Evolutionary conservation across 2,329 filamentous ascomycete species (phyloP).

Genomic region (Aspergillus sp.): DNA sequence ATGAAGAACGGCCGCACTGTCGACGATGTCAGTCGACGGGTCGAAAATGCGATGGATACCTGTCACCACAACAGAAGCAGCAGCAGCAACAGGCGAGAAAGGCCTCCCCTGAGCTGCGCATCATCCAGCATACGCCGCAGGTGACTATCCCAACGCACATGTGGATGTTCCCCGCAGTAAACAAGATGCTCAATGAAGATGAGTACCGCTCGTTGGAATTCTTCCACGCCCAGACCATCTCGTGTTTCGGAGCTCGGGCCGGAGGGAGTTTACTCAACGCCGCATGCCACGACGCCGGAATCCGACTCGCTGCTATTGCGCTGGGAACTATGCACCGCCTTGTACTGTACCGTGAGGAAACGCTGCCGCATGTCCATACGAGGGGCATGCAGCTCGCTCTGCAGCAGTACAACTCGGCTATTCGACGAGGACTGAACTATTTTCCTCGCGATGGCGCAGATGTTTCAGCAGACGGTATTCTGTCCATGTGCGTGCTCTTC

Average conservation of each 20-base stretch:
- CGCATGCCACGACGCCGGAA: conserved; percentile 51
- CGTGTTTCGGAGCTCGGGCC: conserved; percentile 49
- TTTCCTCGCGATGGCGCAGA: conserved; percentile 36
- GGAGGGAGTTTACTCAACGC: conserved; percentile 52
- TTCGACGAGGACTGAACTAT: conserved; percentile 41
- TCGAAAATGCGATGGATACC: conserved; percentile 61
- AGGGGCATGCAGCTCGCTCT: conserved; percentile 43
- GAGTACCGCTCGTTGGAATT: conserved; percentile 45
- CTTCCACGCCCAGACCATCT: conserved; percentile 48
- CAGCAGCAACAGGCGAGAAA: conserved; percentile 28
- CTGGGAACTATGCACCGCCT: conserved; percentile 54
- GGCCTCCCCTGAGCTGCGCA: conserved; percentile 18
- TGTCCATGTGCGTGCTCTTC: conserved; percentile 57
- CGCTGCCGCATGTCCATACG: background rate
- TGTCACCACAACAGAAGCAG: conserved; percentile 7
- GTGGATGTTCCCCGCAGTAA: conserved; percentile 23
- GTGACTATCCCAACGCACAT: conserved; percentile 18
- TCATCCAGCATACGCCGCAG: conserved; percentile 28
- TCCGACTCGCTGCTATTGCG: conserved; percentile 55
- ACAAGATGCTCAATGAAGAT: conserved; percentile 31
- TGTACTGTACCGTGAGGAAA: conserved; percentile 18
- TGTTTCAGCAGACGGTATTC: conserved; percentile 37
- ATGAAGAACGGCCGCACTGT: conserved; percentile 59
- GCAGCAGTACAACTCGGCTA: conserved; percentile 54
- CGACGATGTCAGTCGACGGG: conserved; percentile 60